Evolutionary conservation across 2,329 filamentous ascomycete genomes (phyloP), one percentile per base, ranked within the genome.

Genomic region (Bertia moriformis): DNA sequence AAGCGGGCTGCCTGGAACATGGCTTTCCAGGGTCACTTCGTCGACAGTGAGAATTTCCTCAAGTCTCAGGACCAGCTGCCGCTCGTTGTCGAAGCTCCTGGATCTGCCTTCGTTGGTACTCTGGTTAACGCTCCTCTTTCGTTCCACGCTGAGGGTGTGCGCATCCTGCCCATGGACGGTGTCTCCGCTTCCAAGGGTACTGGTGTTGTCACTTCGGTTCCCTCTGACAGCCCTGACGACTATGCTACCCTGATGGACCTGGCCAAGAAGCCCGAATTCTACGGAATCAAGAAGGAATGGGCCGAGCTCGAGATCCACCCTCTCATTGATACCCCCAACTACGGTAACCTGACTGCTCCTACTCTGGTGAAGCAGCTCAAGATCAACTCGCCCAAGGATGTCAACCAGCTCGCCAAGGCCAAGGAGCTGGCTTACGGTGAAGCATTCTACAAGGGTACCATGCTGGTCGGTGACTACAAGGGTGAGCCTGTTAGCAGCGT

Each of bases 381-480:
- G 70, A 98, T 98, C 54, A 80, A 85, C 46, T 96, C 89, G 12
- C 89, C 91, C 44, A 98, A 98, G 62, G 91, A 98, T 54, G 73
- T 79, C 24, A 91, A 84, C 56, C 82, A 88, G 60, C 76, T 98
- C 37, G 83, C 83, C 36, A 83, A 95, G 58, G 91, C 91, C 36
- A 98, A 98, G 64, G 89, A 96, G 48, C 66, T 93, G 47, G 88
- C 91, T 0, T 98, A 98, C 70, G 94, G 91, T 61, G 88, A 95
- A 55, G 91, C 88, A 14, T 96, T 85, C 67, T 98, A 98, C 66
- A 87, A 94, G 63, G 91, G 91, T 47, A 81, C 72, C 42, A 84
- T 98, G 78, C 67, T 87, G 45, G 72, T 85, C 44, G 91, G 91
- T 41, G 83, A 94, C 19, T 93, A 83, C 62, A 83, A 80, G 57